Evolutionary conservation across 176 grass and related monocot species (phyloP).

Genomic region (Coix lacrymajobi): DNA sequence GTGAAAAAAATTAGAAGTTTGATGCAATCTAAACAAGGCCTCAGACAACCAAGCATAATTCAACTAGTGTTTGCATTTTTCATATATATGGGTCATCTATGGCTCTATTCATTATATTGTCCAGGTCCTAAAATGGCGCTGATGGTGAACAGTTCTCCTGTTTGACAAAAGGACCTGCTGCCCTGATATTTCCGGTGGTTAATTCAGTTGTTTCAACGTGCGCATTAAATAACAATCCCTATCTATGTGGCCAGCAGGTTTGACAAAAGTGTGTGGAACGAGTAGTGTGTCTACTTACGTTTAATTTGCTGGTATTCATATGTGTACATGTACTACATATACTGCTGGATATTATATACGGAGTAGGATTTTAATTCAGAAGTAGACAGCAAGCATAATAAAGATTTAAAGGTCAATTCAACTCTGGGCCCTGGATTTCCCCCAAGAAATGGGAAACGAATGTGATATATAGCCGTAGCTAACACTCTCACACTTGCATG

Average conservation of each 20-base stretch:
- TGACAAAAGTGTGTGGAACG: conserved; percentile 2
- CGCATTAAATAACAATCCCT: conserved; percentile 27
- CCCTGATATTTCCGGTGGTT: background rate
- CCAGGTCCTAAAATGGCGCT: conserved; percentile 7
- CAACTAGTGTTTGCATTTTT: conserved; percentile 6
- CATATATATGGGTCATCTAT: background rate
- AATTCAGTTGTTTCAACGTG: conserved; percentile 30
- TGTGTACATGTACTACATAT: no score
- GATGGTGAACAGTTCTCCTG: conserved; percentile 24
- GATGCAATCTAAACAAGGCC: no score
- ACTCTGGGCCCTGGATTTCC: conserved; percentile 17
- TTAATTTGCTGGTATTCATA: background rate
- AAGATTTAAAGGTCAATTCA: conserved; percentile 37
- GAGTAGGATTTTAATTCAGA: conserved; percentile 6
- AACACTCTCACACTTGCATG: background rate
- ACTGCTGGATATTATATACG: conserved; percentile 2
- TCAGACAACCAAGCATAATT: conserved; percentile 34
- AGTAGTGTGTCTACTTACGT: background rate
- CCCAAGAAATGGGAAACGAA: conserved; percentile 30
- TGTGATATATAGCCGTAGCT: background rate
- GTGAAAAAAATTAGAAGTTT: no score
- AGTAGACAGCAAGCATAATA: conserved; percentile 8
- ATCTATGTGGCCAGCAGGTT: conserved; percentile 16
- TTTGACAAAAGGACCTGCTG: conserved; percentile 30
- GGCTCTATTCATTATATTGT: conserved; percentile 17